Percentiles rank a stretch among this genome's conserved stretches.
phyloP scores from a whole-genome alignment of 2,329 filamentous ascomycete genomes.

The Cercospora berteroae region DNA sequence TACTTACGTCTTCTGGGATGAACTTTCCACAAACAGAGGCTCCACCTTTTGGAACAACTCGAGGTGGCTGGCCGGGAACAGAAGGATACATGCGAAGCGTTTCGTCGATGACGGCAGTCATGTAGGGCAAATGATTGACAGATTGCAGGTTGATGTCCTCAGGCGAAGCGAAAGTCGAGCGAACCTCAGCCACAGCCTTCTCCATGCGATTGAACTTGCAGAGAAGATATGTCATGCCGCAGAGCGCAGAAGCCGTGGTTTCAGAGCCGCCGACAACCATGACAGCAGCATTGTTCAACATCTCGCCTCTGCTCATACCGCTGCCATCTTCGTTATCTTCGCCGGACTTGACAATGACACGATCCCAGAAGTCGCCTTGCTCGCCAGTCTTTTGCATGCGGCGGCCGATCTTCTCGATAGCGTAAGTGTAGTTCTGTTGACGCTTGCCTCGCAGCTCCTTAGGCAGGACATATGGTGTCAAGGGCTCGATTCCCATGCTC shows the following conservation, averaged over 20 bases:
- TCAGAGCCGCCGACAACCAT: background rate
- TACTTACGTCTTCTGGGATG: background rate
- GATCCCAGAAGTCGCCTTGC: conserved; percentile 19
- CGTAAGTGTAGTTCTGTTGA: background rate
- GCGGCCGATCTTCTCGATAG: background rate
- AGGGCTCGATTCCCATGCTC: background rate
- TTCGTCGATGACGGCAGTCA: background rate
- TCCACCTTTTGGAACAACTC: background rate
- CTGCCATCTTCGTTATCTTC: conserved; percentile 22
- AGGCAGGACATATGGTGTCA: background rate
- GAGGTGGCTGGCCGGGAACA: background rate
- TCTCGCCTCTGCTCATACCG: conserved; percentile 32
- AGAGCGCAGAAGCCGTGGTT: background rate
- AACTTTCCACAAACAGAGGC: background rate
- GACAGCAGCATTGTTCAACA: background rate
- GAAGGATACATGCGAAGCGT: background rate
- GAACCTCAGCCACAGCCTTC: background rate
- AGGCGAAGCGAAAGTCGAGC: background rate
- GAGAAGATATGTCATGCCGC: background rate
- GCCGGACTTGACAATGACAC: conserved; percentile 19
- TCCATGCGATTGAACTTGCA: background rate
- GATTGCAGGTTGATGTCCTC: background rate
- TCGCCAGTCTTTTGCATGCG: background rate
- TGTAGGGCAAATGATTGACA: background rate
- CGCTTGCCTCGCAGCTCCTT: background rate